Base-by-base conservation (phyloP, 257 asterid species). In the Asclepias syriaca region DNA sequence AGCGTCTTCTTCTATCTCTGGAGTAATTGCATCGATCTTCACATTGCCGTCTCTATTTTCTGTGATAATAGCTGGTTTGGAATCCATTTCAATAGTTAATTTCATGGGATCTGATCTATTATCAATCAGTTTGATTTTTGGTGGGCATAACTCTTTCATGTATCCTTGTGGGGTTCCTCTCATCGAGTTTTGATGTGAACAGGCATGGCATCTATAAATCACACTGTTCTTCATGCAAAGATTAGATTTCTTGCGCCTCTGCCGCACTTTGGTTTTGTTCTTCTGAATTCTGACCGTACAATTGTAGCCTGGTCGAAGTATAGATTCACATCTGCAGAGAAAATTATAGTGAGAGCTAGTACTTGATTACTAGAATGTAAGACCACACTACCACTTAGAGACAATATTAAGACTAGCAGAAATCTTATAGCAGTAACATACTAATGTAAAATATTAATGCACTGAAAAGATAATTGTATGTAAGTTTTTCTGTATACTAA, bases 111-210 rank as follows among this genome's bases (percentile, higher is more conserved):
- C 66, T 29, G 66, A 54, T 76, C 68, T 78, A 68, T 49, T 14
- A 29, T 29, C 34, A 24, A 64, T 70, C 50, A 68, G 77, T 77
- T 77, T 87, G 18, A 82, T 53, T 80, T 83, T 86, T 37, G 75
- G 85, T 9, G 89, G 87, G 65, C 77, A 81, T 66, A 89, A 75
- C 32, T 74, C 79, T 75, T 86, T 86, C 75, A 90, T 22, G n/a
- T 87, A 78, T 77, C 87, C 87, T 66, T 81, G 85, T 1, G 92
- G 80, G 8, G 97, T 85, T 77, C 98, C 96, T 79, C 90, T 82
- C 90, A 81, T 83, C 50, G 75, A 13, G 73, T 89, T 91, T 8
- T 21, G 81, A 78, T 91, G 94, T 32, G 82, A 85, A 65, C 97
- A 94, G 70, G 81, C 81, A 68, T 89, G 89, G 55, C 97, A 94